Evolutionary conservation across 495 filamentous ascomycete genomes (phyloP), one percentile per base, ranked within the genome.

Genomic region (Lasiosphaeria ovina): DNA sequence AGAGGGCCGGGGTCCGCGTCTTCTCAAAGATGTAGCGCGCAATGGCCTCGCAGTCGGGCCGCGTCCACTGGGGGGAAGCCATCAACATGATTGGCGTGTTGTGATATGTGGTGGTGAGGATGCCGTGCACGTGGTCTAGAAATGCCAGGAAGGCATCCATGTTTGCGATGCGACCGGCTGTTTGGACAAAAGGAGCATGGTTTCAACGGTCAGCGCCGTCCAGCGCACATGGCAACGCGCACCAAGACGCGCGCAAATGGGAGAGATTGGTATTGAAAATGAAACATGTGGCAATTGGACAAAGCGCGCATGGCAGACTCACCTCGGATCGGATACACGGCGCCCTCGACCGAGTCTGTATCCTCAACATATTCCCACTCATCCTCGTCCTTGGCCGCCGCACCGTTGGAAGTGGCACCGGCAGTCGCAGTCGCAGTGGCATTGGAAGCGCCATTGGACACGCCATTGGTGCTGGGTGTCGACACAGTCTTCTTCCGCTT

Each of bases 21-120:
- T 92, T 92, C 74, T 98, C 94, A 65, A 98, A 98, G 62, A 97
- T 83, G 75, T 97, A 98, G 58, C 91, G 89, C 4, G 92, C 88
- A 42, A 98, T 83, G 10, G 77, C 77, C 73, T 97, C 92, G 66
- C 87, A 86, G 71, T 97, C 90, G 51, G 86, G 84, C 5, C 85
- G 81, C 9, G 90, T 90, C 90, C 95, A 98, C 51, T 85, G 84
- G 0, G 94, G 94, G 52, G 94, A 87, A 12, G 87, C 76, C 68
- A 98, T 87, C 57, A 98, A 81, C 63, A 98, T 77, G 65, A 98
- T 90, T 2, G 94, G 92, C 0, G 93, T 97, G 67, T 79, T 81
- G 74, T 98, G 94, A 70, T 97, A 91, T 1, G 90, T 90, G 10
- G 91, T 91, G 54, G 89, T 92, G 57, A 98, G 82, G 3, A 87